Evolutionary conservation across 176 grass and related monocot species (phyloP).

Genomic region (Oryza officinalis): DNA sequence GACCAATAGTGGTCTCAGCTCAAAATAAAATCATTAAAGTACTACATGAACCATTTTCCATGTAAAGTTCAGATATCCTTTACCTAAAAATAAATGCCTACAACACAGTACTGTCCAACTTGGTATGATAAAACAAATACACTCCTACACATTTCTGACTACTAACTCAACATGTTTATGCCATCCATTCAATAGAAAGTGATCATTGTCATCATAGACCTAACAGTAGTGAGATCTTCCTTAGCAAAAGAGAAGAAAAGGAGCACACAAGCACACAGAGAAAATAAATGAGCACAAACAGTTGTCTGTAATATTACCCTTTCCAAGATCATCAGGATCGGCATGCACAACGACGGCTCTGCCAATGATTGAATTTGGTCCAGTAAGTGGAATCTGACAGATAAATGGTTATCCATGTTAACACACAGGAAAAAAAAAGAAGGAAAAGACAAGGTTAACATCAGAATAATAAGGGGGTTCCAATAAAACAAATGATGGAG

Average conservation of each 20-base stretch:
- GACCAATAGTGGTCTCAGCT: neutral
- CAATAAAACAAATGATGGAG: neutral
- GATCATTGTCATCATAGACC: neutral
- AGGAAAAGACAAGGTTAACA: neutral
- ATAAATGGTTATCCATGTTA: conserved; percentile 14
- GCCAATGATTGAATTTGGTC: conserved; percentile 65
- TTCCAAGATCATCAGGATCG: conserved; percentile 78
- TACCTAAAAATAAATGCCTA: neutral
- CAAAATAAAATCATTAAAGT: neutral
- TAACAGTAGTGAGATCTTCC: neutral
- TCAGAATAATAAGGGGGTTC: neutral
- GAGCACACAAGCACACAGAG: neutral
- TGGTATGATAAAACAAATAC: neutral
- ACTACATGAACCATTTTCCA: neutral
- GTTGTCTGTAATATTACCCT: conserved; percentile 49
- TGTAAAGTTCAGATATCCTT: neutral
- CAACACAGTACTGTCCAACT: neutral
- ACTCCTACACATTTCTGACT: no score
- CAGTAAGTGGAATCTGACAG: conserved; percentile 59
- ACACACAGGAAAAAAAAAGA: neutral
- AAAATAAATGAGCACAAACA: neutral
- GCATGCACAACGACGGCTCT: conserved; percentile 82
- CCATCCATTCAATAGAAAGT: neutral
- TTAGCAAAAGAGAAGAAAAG: conserved; percentile 1
- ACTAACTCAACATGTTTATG: neutral